Evolutionary conservation across 805 yeast genomes (phyloP).

Genomic region (Candida fluviatilis): DNA sequence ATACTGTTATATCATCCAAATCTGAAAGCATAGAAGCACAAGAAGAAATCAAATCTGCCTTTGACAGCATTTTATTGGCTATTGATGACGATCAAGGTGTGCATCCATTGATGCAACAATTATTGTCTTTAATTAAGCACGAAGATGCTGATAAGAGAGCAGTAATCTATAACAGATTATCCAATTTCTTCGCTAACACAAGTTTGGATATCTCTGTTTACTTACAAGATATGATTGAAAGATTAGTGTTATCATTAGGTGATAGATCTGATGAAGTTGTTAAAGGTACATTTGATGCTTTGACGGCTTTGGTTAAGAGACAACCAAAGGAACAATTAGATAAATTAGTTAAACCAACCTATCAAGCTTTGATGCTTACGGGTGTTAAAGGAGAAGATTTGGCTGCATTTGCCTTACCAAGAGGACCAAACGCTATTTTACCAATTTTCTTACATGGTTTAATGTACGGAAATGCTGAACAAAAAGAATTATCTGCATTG

Average conservation of each 20-base stretch:
- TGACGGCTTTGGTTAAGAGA: conserved; percentile 61
- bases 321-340: conserved; percentile 78
- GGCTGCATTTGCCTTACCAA: conserved; percentile 70
- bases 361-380: conserved; percentile 62
- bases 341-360: conserved; percentile 73
- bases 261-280: conserved; percentile 64
- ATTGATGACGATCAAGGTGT: conserved; percentile 75
- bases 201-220: conserved; percentile 67
- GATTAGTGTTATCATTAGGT: conserved; percentile 67
- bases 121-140: conserved; percentile 69
- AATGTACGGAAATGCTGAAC: conserved; percentile 85
- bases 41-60: conserved; percentile 46
- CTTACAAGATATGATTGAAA: conserved; percentile 68
- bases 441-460: conserved; percentile 94
- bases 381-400: conserved; percentile 63
- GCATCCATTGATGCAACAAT: conserved; percentile 79
- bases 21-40: conserved; percentile 34
- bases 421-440: conserved; percentile 81
- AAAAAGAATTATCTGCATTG: conserved; percentile 80
- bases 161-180: conserved; percentile 62
- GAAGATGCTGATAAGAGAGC: conserved; percentile 66
- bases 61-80: conserved; percentile 68
- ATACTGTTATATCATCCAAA: conserved; percentile 43
- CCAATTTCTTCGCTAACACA: conserved; percentile 64
- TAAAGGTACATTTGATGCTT: conserved; percentile 57